Evolutionary conservation across 2,329 filamentous ascomycete genomes (phyloP).

Genomic region (Fusarium cyanostomum): DNA sequence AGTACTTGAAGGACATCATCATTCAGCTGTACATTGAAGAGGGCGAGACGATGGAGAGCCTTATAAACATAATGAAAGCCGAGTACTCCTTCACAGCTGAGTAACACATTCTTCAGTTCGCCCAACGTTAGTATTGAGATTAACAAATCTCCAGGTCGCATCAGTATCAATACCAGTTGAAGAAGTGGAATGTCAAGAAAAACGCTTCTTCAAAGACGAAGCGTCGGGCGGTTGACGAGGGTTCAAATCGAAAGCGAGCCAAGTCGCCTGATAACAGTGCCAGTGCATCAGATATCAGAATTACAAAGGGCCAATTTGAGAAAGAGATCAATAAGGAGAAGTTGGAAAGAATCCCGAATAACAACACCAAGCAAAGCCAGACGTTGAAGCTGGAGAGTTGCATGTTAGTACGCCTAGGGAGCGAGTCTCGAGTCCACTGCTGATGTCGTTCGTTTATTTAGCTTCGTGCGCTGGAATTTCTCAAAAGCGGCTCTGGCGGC

Average conservation of each 20-base stretch:
- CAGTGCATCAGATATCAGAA: neutral
- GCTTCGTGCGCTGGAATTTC: neutral
- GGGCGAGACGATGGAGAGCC: neutral
- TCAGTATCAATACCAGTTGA: neutral
- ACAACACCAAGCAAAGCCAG: neutral
- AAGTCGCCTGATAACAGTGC: too few relatives aligned
- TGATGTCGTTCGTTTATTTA: fast-evolving
- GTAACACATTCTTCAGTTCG: neutral
- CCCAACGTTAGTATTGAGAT: too few relatives aligned
- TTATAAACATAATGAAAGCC: neutral
- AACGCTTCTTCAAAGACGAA: neutral
- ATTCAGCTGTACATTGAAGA: neutral
- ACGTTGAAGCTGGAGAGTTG: neutral
- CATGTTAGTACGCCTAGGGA: neutral
- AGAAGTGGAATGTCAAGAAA: neutral
- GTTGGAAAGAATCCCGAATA: neutral
- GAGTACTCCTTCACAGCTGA: neutral
- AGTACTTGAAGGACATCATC: neutral
- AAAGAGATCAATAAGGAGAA: neutral
- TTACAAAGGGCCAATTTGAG: neutral
- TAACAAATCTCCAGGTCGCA: neutral
- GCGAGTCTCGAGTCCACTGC: neutral
- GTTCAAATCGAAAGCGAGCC: neutral
- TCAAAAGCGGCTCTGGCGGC: neutral
- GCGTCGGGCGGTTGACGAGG: fast-evolving